Evolutionary conservation across 1,284 basidiomycete genomes (phyloP).

Genomic region (Cryptococcus sp.): DNA sequence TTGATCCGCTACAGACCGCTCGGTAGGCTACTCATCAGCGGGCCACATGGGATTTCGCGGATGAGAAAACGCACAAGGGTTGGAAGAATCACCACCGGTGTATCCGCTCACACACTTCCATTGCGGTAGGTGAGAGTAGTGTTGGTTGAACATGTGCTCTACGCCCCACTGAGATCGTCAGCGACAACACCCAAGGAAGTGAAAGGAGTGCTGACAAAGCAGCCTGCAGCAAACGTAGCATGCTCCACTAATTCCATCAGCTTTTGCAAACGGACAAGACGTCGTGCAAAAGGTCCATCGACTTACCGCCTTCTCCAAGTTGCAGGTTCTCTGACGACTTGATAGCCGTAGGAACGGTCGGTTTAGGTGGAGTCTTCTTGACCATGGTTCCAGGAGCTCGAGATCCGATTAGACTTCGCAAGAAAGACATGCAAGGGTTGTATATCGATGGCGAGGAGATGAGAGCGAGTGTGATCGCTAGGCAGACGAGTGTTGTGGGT

Average conservation of each 20-base stretch:
- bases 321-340: constrained; percentile 31
- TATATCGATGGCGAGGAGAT: not conserved
- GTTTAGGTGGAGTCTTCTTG: constrained; percentile 38
- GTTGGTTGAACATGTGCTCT: constrained; percentile 78
- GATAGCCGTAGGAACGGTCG: constrained; percentile 47
- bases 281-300: not conserved
- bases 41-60: no score
- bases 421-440: constrained; percentile 17
- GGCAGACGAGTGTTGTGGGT: not conserved
- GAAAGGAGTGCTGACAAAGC: constrained; percentile 45
- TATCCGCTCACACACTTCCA: constrained; percentile 72
- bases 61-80: constrained; percentile 26
- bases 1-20: constrained; percentile 72
- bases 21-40: constrained; percentile 53
- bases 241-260: constrained; percentile 51
- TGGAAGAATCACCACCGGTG: constrained; percentile 60
- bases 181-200: not conserved
- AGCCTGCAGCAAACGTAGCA: constrained; percentile 74
- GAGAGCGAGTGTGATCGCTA: not conserved
- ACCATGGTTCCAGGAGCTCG: constrained; percentile 20
- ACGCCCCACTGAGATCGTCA: constrained; percentile 60
- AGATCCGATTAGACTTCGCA: constrained; percentile 5
- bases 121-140: constrained; percentile 55
- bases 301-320: constrained; percentile 41
- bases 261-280: not conserved